phyloP scores from a whole-genome alignment of 2,329 filamentous ascomycete genomes.

The Fusarium pseudonygamai region DNA sequence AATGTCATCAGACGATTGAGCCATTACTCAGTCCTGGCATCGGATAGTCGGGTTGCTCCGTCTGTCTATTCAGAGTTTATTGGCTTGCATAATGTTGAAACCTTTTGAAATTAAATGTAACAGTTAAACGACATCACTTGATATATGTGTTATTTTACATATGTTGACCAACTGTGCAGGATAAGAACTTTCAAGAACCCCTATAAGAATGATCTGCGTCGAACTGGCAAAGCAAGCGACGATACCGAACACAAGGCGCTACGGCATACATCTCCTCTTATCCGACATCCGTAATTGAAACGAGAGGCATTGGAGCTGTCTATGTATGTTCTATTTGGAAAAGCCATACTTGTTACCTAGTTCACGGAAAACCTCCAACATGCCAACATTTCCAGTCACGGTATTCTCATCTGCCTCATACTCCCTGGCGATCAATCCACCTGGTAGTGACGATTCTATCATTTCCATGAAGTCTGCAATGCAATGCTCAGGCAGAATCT shows the following conservation, averaged over 20 bases:
- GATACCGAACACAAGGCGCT: not conserved
- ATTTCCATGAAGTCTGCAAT: slow-evolving; percentile 43
- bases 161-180: not conserved
- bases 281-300: not conserved
- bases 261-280: too few relatives aligned
- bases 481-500: slow-evolving; percentile 30
- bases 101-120: not conserved
- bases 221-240: not conserved
- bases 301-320: too few relatives aligned
- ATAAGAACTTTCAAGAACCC: not conserved
- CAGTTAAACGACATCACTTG: not conserved
- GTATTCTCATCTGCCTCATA: slow-evolving; percentile 36
- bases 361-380: slow-evolving; percentile 36
- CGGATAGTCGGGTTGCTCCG: not conserved
- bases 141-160: too few relatives aligned
- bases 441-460: slow-evolving; percentile 38
- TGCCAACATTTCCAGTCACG: slow-evolving; percentile 35
- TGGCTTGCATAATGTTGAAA: not conserved
- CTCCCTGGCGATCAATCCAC: slow-evolving; percentile 40
- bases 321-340: not conserved
- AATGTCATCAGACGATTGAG: not conserved
- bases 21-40: not conserved
- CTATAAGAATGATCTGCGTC: not conserved
- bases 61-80: not conserved
- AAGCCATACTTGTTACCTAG: not conserved